A percentile compares a stretch with the other conserved stretches of the same genome.
Evolutionary conservation across 306 rosid genomes (phyloP).

Genomic region (Cucurbita ficifolia): DNA sequence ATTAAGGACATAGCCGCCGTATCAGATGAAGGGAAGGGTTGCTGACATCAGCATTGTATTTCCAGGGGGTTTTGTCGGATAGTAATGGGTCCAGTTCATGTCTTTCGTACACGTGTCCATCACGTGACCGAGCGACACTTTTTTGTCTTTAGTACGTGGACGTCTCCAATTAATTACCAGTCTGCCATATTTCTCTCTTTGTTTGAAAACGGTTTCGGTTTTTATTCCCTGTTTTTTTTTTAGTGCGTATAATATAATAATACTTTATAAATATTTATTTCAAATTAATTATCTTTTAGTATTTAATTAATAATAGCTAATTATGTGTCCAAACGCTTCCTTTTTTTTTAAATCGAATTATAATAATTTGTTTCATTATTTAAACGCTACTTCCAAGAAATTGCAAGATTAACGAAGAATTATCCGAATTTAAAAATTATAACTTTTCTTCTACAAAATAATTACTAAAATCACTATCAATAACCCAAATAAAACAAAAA

Average conservation of each 20-base stretch:
- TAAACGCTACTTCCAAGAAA: not conserved
- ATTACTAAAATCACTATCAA: not conserved
- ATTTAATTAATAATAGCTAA: too few relatives aligned
- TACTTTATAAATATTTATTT: too few relatives aligned
- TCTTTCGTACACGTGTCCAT: not conserved
- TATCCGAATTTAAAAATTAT: not conserved
- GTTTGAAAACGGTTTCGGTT: not conserved
- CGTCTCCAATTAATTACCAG: not conserved
- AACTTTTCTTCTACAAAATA: not conserved
- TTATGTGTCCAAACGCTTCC: too few relatives aligned
- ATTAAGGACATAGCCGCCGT: constrained; percentile 35
- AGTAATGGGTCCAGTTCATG: not conserved
- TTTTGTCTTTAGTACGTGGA: not conserved
- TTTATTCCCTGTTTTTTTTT: not conserved
- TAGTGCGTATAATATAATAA: not conserved
- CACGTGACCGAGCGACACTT: not conserved
- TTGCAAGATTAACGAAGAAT: not conserved
- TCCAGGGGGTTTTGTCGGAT: not conserved
- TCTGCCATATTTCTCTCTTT: too few relatives aligned
- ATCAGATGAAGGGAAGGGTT: constrained; percentile 16
- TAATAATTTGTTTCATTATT: too few relatives aligned
- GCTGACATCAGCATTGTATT: not conserved
- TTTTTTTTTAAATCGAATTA: too few relatives aligned
- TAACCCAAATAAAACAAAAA: constrained; percentile 7
- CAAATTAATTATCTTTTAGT: too few relatives aligned